phyloP scores from a whole-genome alignment of 257 asterid genomes.

The Galeopsis tetrahit region DNA sequence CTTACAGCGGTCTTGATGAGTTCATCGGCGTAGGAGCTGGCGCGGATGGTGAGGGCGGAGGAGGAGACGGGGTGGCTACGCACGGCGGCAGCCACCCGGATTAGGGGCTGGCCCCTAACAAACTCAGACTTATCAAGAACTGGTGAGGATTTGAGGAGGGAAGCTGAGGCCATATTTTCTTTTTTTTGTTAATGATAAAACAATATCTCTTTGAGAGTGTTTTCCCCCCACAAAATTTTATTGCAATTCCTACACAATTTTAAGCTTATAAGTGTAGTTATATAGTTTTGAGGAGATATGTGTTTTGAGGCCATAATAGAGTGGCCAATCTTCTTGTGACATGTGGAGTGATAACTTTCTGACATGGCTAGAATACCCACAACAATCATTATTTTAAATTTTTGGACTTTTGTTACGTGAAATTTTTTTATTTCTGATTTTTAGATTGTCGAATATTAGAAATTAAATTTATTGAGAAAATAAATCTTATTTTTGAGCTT shows the following conservation, averaged over 20 bases:
- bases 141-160: constrained; percentile 68
- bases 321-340: constrained; percentile 28
- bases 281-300: constrained; percentile 35
- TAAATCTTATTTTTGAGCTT: not conserved
- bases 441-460: constrained; percentile 19
- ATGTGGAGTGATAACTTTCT: constrained; percentile 41
- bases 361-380: constrained; percentile 12
- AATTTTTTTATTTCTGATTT: not conserved
- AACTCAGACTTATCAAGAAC: constrained; percentile 71
- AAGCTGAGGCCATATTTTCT: constrained; percentile 65
- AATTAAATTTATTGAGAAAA: not conserved
- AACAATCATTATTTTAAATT: not conserved
- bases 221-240: constrained; percentile 33
- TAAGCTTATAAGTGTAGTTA: constrained; percentile 10
- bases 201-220: constrained; percentile 30
- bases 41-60: constrained; percentile 39
- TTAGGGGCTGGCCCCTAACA: constrained; percentile 46
- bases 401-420: not conserved
- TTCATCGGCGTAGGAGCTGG: constrained; percentile 41
- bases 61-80: constrained; percentile 35
- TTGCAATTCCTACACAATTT: not conserved
- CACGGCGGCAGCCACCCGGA: constrained; percentile 37
- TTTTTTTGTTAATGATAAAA: constrained; percentile 1
- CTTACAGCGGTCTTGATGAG: constrained; percentile 42
- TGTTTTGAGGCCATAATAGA: constrained; percentile 37